Base-by-base conservation (phyloP, 306 rosid genomes). In the Fragaria ananassa region DNA sequence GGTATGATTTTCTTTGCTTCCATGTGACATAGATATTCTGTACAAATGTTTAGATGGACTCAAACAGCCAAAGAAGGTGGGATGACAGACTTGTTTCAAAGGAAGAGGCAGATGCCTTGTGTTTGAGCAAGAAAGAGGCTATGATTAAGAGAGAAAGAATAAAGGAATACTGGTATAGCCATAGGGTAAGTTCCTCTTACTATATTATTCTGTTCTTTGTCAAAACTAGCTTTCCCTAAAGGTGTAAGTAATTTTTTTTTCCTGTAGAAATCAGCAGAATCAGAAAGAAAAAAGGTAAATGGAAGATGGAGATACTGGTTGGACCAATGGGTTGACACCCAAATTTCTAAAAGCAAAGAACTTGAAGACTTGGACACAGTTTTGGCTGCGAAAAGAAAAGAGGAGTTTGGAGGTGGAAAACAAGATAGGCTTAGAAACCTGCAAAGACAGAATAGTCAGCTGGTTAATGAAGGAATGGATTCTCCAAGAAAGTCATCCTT, bases 221-320 rank as follows among this genome's bases (percentile, higher is more conserved):
- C 47, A 8, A 53, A 51, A 51, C 62, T 68, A 35, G 78, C n/a
- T 71, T 31, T 6, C 37, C 39, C 83, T 79, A 34, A 82, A 31
- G n/a, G n/a, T 70, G 11, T 11, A 17, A 31, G 35, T 50, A 2
- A 19, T 19, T 41, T 37, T 70, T 71, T 70, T 71, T 63, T 21
- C 89, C 1, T 41, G 10, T 64, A 94, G 98, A 92, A 88, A 47
- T 94, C 97, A 56, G 93, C 94, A 77, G 98, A 94, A 74, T 31
- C 95, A 39, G 98, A 94, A 62, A 82, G 97, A 80, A 88, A 85
- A 53, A 83, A 84, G 67, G 92, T 79, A 8, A 89, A 72, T 62
- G 97, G 97, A 84, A 86, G 98, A 90, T 95, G 96, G 97, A 92
- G 96, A 50, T 89, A 90, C 78, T 95, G 98, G 97, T 83, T 95